Evolutionary conservation across 345 rosid species (phyloP).

Genomic region (Rhodomyrtus tomentosa): DNA sequence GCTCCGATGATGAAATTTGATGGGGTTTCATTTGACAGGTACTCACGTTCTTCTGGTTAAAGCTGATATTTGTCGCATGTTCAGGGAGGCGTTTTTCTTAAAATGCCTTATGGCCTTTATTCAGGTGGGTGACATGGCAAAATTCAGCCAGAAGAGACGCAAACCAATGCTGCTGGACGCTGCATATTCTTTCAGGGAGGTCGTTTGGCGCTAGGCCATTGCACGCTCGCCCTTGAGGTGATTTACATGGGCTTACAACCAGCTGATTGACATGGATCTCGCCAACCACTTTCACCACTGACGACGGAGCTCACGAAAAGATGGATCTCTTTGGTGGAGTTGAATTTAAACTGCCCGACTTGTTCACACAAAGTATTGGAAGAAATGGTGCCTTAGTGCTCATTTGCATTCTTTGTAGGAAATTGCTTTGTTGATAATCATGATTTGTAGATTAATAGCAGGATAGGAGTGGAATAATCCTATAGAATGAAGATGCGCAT

Average conservation of each 20-base stretch:
- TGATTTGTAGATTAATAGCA: neutral
- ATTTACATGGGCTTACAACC: neutral
- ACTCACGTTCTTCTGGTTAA: neutral
- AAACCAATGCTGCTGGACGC: neutral
- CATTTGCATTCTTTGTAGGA: neutral
- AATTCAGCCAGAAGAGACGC: neutral
- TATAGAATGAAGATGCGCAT: neutral
- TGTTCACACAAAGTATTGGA: neutral
- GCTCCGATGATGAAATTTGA: conserved; percentile 47
- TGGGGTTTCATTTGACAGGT: neutral
- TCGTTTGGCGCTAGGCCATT: neutral
- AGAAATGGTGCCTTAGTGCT: neutral
- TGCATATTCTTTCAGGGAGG: neutral
- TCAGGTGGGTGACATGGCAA: neutral
- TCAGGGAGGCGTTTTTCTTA: neutral
- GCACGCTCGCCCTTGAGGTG: neutral
- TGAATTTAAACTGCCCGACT: neutral
- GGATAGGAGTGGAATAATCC: neutral
- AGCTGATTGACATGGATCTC: neutral
- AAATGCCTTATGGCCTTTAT: neutral
- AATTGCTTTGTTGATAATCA: neutral
- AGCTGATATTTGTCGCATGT: neutral
- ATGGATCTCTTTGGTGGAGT: neutral
- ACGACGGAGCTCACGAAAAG: neutral
- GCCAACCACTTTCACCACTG: neutral